A percentile compares a stretch with the other conserved stretches of the same genome.
These are phyloP conservation scores for Pseudomassariella vexata DNA, from an alignment of 2,329 filamentous ascomycete species.

Conservation along the genomic window DNA sequence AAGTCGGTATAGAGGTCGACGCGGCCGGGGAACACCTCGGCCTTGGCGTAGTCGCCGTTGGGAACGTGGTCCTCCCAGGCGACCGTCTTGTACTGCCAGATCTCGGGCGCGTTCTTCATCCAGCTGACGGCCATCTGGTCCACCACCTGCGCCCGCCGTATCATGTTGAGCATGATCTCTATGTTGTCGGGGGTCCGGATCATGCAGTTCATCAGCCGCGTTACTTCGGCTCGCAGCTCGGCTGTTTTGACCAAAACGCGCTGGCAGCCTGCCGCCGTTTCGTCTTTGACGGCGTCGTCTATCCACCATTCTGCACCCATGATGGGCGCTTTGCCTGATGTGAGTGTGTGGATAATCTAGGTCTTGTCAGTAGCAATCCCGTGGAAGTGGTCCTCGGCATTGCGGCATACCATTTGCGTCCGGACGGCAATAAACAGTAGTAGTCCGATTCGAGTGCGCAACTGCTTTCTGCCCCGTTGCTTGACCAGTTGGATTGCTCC, in stretches of 20 bases:
- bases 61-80: slow-evolving; percentile 52
- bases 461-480: slow-evolving; percentile 48
- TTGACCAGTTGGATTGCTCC: slow-evolving; percentile 58
- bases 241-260: slow-evolving; percentile 47
- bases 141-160: slow-evolving; percentile 43
- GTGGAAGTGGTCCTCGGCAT: slow-evolving; percentile 3
- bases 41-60: slow-evolving; percentile 43
- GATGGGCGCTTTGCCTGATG: slow-evolving; percentile 42
- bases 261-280: slow-evolving; percentile 41
- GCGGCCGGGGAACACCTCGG: slow-evolving; percentile 54
- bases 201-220: slow-evolving; percentile 39
- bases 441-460: slow-evolving; percentile 46
- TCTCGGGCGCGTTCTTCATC: slow-evolving; percentile 42
- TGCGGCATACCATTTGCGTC: slow-evolving; percentile 47
- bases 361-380: slow-evolving; percentile 4
- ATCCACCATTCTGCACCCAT: slow-evolving; percentile 58
- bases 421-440: slow-evolving; percentile 54
- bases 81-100: slow-evolving; percentile 46
- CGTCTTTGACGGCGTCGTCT: slow-evolving; percentile 43
- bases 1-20: slow-evolving; percentile 56
- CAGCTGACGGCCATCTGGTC: slow-evolving; percentile 48
- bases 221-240: slow-evolving; percentile 50
- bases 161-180: slow-evolving; percentile 44
- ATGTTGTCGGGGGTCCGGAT: slow-evolving; percentile 43
- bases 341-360: slow-evolving; percentile 53